Base-by-base conservation (phyloP, 2,329 filamentous ascomycete genomes). In the Clarireedia paspali region DNA sequence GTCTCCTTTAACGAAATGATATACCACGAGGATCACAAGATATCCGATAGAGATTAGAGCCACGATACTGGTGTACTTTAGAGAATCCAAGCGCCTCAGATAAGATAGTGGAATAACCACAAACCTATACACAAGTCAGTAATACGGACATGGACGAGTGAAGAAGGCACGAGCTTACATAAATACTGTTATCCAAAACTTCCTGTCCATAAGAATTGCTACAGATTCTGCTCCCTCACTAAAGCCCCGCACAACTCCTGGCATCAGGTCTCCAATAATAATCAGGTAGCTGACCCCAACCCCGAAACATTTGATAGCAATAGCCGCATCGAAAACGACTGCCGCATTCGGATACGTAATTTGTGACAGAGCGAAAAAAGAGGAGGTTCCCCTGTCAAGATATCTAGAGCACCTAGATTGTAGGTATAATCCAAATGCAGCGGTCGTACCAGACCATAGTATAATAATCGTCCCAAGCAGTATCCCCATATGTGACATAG, bases 191-290 rank as follows among this genome's bases (percentile, higher is more conserved):
- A 99, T 88, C 94, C 94, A 99, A 70, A 99, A 99, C 69, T 94
- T 87, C 50, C 94, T 83, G 68, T 97, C 91, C 45, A 92, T 79
- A 60, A 97, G 74, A 67, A 92, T 97, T 1, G 83, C 80, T 46
- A 87, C 74, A 2, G 81, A 77, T 17, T 78, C 81, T 20, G 81
- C 80, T 50, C 77, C 74, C 48, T 81, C 78, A 59, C 83, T 82
- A 71, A 99, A 92, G 4, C 91, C 94, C 59, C 83, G 75, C 24
- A 94, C 84, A 9, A 99, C 94, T 40, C 91, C 92, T 0, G 94
- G 94, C 94, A 99, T 99, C 60, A 99, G 76, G 70, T 99, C 94
- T 50, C 94, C 94, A 64, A 99, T 97, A 67, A 99, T 97, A 68
- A 99, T 99, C 66, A 99, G 82, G 73, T 99, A 99, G 65, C 91